Evolutionary conservation across 2,329 filamentous ascomycete species (phyloP).

Genomic region (Ilyonectria destructans): DNA sequence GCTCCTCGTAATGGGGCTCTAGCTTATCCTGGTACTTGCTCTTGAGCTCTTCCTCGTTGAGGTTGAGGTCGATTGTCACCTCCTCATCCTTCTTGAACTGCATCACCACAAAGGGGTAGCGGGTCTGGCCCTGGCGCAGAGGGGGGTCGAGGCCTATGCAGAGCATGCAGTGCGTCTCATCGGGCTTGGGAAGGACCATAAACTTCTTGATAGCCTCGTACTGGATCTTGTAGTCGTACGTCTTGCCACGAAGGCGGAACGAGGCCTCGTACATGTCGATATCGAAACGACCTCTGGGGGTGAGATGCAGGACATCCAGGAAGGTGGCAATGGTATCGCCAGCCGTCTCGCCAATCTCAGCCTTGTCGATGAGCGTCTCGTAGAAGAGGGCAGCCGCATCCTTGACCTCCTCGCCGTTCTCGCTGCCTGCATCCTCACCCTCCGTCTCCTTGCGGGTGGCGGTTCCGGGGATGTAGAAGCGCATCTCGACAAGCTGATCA

Average conservation of each 20-base stretch:
- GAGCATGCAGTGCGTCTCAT: slow-evolving; percentile 95
- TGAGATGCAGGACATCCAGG: slow-evolving; percentile 96
- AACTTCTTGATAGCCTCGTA: slow-evolving; percentile 99
- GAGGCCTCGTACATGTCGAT: slow-evolving; percentile 99
- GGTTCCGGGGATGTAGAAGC: slow-evolving; percentile 97
- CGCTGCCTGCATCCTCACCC: slow-evolving; percentile 81
- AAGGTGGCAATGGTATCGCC: slow-evolving; percentile 98
- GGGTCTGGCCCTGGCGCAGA: slow-evolving; percentile 94
- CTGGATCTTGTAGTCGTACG: slow-evolving; percentile 99
- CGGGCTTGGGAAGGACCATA: slow-evolving; percentile 98
- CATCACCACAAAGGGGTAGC: slow-evolving; percentile 99
- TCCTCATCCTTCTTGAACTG: slow-evolving; percentile 99
- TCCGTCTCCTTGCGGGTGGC: slow-evolving; percentile 81
- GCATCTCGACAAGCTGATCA: slow-evolving; percentile 98
- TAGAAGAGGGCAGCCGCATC: slow-evolving; percentile 98
- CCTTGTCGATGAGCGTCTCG: slow-evolving; percentile 97
- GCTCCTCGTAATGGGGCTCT: slow-evolving; percentile 91
- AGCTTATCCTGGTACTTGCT: slow-evolving; percentile 92
- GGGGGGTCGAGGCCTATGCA: slow-evolving; percentile 96
- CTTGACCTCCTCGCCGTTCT: slow-evolving; percentile 78
- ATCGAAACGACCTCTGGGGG: slow-evolving; percentile 98
- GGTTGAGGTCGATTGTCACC: slow-evolving; percentile 95
- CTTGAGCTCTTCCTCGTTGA: slow-evolving; percentile 90
- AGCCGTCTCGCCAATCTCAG: slow-evolving; percentile 98
- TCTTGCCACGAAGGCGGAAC: slow-evolving; percentile 97